A percentile compares a stretch with the other conserved stretches of the same genome.
Evolutionary conservation across 1,139 yeast species (phyloP).

Genomic region (Geotrichum reessii): DNA sequence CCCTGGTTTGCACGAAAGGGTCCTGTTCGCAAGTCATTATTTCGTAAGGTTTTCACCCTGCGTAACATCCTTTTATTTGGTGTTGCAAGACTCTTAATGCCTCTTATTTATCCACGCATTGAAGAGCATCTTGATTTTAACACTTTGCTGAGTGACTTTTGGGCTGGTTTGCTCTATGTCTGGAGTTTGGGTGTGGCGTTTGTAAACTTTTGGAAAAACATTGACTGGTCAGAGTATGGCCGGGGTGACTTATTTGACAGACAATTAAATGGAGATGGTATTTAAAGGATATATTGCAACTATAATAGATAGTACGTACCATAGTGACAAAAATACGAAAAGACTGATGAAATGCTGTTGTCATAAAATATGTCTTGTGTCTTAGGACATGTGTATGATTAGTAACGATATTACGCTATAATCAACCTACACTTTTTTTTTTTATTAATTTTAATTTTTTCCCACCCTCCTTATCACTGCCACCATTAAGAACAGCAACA

Average conservation of each 20-base stretch:
- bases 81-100: neutral
- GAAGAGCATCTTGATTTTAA: neutral
- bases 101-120: neutral
- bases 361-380: neutral
- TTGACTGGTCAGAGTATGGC: neutral
- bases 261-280: neutral
- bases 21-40: conserved; percentile 12
- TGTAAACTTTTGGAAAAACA: neutral
- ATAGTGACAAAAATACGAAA: too few species aligned
- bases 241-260: neutral
- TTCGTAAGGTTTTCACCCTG: neutral
- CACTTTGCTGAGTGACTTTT: neutral
- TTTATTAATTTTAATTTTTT: neutral
- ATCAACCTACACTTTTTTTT: neutral
- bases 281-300: neutral
- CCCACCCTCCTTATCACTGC: neutral
- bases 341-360: too few species aligned
- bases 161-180: neutral
- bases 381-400: neutral
- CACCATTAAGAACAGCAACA: neutral
- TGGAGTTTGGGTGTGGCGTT: neutral
- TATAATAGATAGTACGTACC: too few species aligned
- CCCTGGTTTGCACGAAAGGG: conserved; percentile 23
- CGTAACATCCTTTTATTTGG: neutral
- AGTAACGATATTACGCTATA: neutral